phyloP scores from a whole-genome alignment of 768 basidiomycete species.

The Boletus subparvulus region DNA sequence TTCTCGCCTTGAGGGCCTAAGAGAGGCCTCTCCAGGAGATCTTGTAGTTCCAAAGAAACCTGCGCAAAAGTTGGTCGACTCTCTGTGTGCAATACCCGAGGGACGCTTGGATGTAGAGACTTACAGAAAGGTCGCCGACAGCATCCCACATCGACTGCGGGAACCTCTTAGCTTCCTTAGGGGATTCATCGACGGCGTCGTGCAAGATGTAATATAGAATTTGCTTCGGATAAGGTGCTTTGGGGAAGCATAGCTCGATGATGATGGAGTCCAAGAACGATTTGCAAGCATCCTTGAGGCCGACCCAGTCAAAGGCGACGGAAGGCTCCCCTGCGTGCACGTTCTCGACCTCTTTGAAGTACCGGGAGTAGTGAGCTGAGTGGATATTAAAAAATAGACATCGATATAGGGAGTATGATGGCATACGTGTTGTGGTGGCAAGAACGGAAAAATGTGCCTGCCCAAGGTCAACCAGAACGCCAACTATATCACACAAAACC shows the following conservation, averaged over 20 bases:
- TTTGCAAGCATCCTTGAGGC: constrained; percentile 59
- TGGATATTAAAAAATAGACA: constrained; percentile 3
- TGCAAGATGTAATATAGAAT: constrained; percentile 66
- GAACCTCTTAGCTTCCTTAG: constrained; percentile 71
- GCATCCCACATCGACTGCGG: constrained; percentile 81
- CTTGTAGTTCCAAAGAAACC: constrained; percentile 65
- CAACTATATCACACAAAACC: constrained; percentile 61
- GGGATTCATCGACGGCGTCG: constrained; percentile 72
- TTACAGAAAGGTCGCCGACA: constrained; percentile 76
- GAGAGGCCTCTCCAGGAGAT: constrained; percentile 61
- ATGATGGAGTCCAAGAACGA: constrained; percentile 85
- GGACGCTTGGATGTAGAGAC: constrained; percentile 45
- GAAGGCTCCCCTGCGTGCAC: constrained; percentile 46
- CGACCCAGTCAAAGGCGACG: constrained; percentile 64
- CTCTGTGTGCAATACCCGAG: neutral
- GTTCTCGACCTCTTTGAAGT: constrained; percentile 54
- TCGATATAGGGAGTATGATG: neutral
- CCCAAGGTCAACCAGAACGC: constrained; percentile 54
- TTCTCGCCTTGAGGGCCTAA: constrained; percentile 52
- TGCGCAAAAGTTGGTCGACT: constrained; percentile 25
- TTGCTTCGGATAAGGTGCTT: constrained; percentile 62
- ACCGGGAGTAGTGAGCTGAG: constrained; percentile 68
- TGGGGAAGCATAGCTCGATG: constrained; percentile 78
- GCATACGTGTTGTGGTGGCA: constrained; percentile 68
- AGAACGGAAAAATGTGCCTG: constrained; percentile 69